These are phyloP conservation scores for Fusarium multiceps DNA, from an alignment of 2,329 filamentous ascomycete species.

Conservation along the genomic window DNA sequence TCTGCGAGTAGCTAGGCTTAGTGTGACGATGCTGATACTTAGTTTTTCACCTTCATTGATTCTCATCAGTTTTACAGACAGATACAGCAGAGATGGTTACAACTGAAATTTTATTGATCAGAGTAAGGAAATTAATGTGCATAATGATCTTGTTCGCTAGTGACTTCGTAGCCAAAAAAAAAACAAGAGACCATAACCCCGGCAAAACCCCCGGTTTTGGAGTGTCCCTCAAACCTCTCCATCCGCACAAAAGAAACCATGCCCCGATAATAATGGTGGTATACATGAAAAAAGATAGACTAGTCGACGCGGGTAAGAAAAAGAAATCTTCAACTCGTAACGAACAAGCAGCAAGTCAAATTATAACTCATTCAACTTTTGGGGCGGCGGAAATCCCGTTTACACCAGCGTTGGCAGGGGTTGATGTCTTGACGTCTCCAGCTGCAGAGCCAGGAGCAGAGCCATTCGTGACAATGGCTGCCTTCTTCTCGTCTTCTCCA, in stretches of 20 bases:
- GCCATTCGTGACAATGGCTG: constrained; percentile 54
- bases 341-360: constrained; percentile 20
- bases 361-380: constrained; percentile 58
- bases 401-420: constrained; percentile 60
- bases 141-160: constrained; percentile 46
- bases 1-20: neutral
- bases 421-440: constrained; percentile 62
- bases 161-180: constrained; percentile 48
- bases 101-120: constrained; percentile 32
- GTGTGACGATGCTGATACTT: neutral
- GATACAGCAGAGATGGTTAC: neutral
- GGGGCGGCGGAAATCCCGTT: constrained; percentile 58
- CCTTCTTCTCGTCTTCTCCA: constrained; percentile 83
- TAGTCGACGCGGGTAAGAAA: constrained; percentile 35
- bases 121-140: constrained; percentile 39
- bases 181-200: constrained; percentile 31
- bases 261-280: constrained; percentile 33
- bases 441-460: constrained; percentile 61
- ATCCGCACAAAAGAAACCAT: constrained; percentile 39
- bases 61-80: neutral
- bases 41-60: neutral
- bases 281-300: constrained; percentile 41
- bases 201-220: constrained; percentile 27
- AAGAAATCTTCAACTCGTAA: constrained; percentile 43
- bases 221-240: constrained; percentile 34